Percentiles rank a stretch among this genome's conserved stretches.
Conservation (phyloP, 164 flowering plant species). For the Piper betle region DNA sequence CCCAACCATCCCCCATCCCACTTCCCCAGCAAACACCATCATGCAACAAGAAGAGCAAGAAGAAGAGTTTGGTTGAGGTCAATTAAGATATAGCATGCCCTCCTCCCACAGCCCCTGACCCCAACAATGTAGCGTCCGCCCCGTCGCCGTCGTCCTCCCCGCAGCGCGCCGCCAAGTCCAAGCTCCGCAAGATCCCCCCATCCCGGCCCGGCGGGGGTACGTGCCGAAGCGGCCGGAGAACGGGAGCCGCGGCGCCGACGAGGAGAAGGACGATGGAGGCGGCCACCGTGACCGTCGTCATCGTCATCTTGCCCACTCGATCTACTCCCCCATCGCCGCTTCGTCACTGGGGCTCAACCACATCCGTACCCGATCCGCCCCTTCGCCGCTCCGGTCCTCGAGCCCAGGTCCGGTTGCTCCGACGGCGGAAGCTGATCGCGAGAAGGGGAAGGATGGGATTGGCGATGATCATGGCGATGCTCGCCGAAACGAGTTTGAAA, state of each 20-base stretch:
- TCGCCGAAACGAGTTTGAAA: conserved; percentile 11
- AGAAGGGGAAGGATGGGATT: conserved; percentile 7
- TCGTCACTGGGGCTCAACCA: conserved; percentile 52
- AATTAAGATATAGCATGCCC: not conserved
- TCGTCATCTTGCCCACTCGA: not conserved
- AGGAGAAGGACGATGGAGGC: conserved; percentile 1
- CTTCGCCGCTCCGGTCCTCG: conserved; percentile 18
- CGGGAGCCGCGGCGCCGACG: not conserved
- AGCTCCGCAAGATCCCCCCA: conserved; percentile 64
- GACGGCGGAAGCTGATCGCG: conserved; percentile 1
- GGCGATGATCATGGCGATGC: conserved; percentile 1
- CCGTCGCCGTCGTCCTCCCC: conserved; percentile 7
- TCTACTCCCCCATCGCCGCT: conserved; percentile 23
- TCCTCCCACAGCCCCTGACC: not conserved
- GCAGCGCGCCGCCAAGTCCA: conserved; percentile 10
- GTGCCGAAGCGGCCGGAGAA: not conserved
- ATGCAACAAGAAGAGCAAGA: not conserved
- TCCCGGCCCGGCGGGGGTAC: conserved; percentile 28
- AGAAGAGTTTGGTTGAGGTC: no score
- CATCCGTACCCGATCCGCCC: conserved; percentile 37
- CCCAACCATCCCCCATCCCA: conserved; percentile 5
- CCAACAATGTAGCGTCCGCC: conserved; percentile 5
- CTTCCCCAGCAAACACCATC: not conserved
- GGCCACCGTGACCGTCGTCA: not conserved
- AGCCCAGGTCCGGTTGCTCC: conserved; percentile 15